Percentiles rank a stretch among this genome's conserved stretches.
phyloP scores from a whole-genome alignment of 2,329 filamentous ascomycete genomes.

The Fusarium sp. region DNA sequence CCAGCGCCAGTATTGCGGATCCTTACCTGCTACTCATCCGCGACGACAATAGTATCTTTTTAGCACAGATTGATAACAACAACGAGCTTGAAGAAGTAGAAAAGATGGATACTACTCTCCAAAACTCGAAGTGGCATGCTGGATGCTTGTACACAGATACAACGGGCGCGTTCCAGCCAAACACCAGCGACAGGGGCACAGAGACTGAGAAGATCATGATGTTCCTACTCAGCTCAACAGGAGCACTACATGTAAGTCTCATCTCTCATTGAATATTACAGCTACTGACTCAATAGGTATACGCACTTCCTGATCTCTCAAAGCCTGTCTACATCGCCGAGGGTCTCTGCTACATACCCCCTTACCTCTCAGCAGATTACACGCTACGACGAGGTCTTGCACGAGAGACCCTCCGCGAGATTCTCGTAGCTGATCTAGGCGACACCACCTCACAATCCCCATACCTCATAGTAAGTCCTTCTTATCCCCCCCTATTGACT shows the following conservation, averaged over 20 bases:
- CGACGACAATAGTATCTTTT: constrained; percentile 83
- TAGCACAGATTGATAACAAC: constrained; percentile 81
- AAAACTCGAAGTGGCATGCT: constrained; percentile 79
- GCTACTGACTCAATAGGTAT: constrained; percentile 67
- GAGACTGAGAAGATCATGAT: constrained; percentile 70
- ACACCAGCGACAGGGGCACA: constrained; percentile 55
- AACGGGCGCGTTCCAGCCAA: constrained; percentile 65
- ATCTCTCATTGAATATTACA: background rate
- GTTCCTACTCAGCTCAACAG: constrained; percentile 82
- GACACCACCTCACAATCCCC: constrained; percentile 77
- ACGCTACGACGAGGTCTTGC: constrained; percentile 75
- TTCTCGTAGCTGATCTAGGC: constrained; percentile 87
- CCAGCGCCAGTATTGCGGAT: constrained; percentile 86
- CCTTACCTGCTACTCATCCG: constrained; percentile 86
- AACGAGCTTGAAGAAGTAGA: constrained; percentile 89
- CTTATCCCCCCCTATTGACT: fast-evolving
- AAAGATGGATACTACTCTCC: constrained; percentile 68
- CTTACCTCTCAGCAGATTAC: constrained; percentile 79
- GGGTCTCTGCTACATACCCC: constrained; percentile 81
- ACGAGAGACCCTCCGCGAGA: constrained; percentile 81
- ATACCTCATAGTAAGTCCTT: constrained; percentile 79
- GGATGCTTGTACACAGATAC: constrained; percentile 85
- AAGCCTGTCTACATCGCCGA: constrained; percentile 81
- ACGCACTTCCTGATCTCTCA: constrained; percentile 78
- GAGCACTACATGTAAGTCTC: constrained; percentile 77